phyloP scores from a whole-genome alignment of 2,329 filamentous ascomycete genomes.

The Hypoxylon sp. region DNA sequence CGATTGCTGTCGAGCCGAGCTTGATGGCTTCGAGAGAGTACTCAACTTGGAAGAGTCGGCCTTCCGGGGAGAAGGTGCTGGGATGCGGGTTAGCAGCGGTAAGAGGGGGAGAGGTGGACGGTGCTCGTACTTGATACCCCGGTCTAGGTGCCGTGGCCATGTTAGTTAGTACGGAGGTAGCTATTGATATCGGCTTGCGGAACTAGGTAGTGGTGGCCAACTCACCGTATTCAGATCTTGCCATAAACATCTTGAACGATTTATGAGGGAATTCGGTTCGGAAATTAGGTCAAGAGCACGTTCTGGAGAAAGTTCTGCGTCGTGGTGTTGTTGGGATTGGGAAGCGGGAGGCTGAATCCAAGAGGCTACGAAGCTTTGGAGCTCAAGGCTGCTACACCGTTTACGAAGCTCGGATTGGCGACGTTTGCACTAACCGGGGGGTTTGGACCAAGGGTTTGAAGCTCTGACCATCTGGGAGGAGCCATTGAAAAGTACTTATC shows the following conservation, averaged over 20 bases:
- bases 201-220: conserved; percentile 49
- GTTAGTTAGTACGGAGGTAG: conserved; percentile 36
- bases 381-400: conserved; percentile 56
- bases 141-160: conserved; percentile 74
- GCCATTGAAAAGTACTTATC: neutral
- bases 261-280: conserved; percentile 49
- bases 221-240: conserved; percentile 99
- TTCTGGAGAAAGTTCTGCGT: conserved; percentile 4
- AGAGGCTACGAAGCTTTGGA: conserved; percentile 44
- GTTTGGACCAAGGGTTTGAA: conserved; percentile 2
- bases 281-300: conserved; percentile 11
- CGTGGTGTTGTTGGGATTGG: conserved; percentile 26
- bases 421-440: conserved; percentile 34
- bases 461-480: conserved; percentile 23
- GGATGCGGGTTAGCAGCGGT: conserved; percentile 37
- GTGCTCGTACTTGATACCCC: conserved; percentile 90
- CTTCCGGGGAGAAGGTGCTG: conserved; percentile 99
- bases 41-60: conserved; percentile 99
- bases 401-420: conserved; percentile 53
- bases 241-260: conserved; percentile 93
- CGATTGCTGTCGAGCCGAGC: conserved; percentile 97
- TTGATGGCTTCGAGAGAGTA: conserved; percentile 99
- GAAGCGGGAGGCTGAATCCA: conserved; percentile 22
- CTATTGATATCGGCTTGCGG: conserved; percentile 27
- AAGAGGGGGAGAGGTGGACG: conserved; percentile 30